Evolutionary conservation across 2,329 filamentous ascomycete genomes (phyloP).

Genomic region (Aspergillus pseudoterreus): DNA sequence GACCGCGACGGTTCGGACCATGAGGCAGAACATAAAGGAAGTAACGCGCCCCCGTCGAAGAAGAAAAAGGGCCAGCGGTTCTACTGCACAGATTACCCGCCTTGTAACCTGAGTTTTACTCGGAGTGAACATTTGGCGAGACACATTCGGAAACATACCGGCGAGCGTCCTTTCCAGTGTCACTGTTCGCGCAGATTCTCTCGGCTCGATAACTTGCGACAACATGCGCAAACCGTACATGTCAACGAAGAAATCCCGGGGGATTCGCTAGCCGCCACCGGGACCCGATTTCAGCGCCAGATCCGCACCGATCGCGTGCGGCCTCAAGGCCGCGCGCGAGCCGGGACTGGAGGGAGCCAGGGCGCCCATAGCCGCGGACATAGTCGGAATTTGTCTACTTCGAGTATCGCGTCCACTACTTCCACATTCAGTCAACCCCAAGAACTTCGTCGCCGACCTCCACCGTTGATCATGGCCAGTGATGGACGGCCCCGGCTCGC

Average conservation of each 20-base stretch:
- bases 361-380: constrained; percentile 72
- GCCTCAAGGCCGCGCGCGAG: constrained; percentile 68
- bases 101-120: constrained; percentile 91
- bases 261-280: constrained; percentile 88
- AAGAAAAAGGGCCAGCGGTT: constrained; percentile 97
- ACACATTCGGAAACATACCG: constrained; percentile 97
- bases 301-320: constrained; percentile 82
- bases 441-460: constrained; percentile 68
- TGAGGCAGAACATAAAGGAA: constrained; percentile 59
- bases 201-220: constrained; percentile 86
- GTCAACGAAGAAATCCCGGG: constrained; percentile 95
- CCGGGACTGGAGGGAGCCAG: constrained; percentile 72
- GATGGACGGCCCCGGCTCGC: constrained; percentile 50
- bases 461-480: constrained; percentile 76
- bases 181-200: constrained; percentile 93
- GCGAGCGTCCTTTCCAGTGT: constrained; percentile 93
- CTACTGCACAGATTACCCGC: constrained; percentile 92
- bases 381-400: constrained; percentile 78
- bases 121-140: constrained; percentile 91
- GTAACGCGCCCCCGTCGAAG: constrained; percentile 65
- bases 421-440: constrained; percentile 63
- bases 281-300: constrained; percentile 87
- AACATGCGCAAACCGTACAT: constrained; percentile 96
- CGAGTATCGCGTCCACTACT: constrained; percentile 74
- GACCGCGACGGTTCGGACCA: constrained; percentile 64